Base-by-base conservation (phyloP, 148 eudicot species). In the Spergularia bocconei region DNA sequence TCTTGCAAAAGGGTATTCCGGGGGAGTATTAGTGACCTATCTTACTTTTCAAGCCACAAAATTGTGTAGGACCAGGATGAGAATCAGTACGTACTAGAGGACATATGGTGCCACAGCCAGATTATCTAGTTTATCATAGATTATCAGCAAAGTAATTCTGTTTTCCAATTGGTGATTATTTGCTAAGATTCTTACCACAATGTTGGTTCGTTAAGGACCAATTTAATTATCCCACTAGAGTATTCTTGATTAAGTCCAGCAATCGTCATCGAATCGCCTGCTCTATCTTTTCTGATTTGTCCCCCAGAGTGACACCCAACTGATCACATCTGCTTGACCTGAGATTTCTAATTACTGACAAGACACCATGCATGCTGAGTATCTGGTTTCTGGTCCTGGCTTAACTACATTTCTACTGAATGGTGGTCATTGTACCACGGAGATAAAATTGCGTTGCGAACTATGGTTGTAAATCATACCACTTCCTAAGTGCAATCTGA, bases 11-110 rank as follows among this genome's bases (percentile, higher is more conserved):
- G 74, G 72, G 58, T 73, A 71, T 61, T 74, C 65, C 60, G 60
- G 70, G 71, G 71, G 54, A 21, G 39, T 68, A 68, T 56, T 69
- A 69, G 78, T 76, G 71, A 72, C 78, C 54, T 69, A 61, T 73
- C 73, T 61, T 57, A 38, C 69, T 23, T 74, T 75, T 75, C 20
- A 73, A 80, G 79, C 87, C 85, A 79, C 79, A 6, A 79, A 84
- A 59, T 63, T 55, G 73, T 61, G 55, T 65, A 44, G 72, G 73
- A 75, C 75, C 75, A 74, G 44, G 52, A 59, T 38, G 72, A 72
- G 86, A 74, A 82, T 77, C 77, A 52, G 68, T 75, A 79, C 75
- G 20, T 62, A 66, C 36, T 21, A 68, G 29, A 75, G 81, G 56
- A 74, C 81, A 73, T 48, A 54, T 12, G 57, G 54, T 70, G 51